Base-by-base conservation (phyloP, 257 asterid genomes). In the Ilex asprella region DNA sequence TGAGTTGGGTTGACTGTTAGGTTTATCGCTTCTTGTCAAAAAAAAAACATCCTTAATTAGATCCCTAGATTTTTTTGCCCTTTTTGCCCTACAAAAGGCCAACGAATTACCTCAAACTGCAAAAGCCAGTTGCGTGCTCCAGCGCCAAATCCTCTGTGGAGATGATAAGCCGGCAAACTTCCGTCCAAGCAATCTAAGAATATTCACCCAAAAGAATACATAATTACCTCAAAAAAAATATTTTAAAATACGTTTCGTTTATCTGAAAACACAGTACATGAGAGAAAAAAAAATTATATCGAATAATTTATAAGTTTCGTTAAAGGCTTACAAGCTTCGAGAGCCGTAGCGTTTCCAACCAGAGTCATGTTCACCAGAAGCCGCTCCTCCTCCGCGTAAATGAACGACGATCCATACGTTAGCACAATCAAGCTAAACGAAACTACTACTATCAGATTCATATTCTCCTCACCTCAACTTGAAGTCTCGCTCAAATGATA, bases 141-240 rank as follows among this genome's bases (percentile, higher is more conserved):
- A 2, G 95, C 95, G 30, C 97, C 98, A 52, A 80, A 76, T 75
- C 98, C 99, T 68, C 87, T 69, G 74, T 92, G 87, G 60, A 85
- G 68, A 76, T 92, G 98, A 72, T 89, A 92, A 39, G 93, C 98
- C 74, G 98, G 98, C 72, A 70, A 79, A 62, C 95, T 92, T 39
- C 99, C 99, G 74, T 92, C 99, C 95, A 92, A 80, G 73, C 99
- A 92, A 81, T 79, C 98, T 91, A 6, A 71, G 62, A 47, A 63
- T 35, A 35, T 35, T 35, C 41, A 0, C 10, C 31, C 51, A 13
- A 58, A 31, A 15, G 21, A 9, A 56, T 6, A 50, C 2, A 53
- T 29, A 10, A 2, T 21, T 14, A 11, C 16, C 3, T 2, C 6
- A 41, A 29, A 21, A 21, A 21, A 21, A 35, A 35, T 35, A 35